Evolutionary conservation across 1,284 basidiomycete species (phyloP).

Genomic region (Leccinum solheimii): DNA sequence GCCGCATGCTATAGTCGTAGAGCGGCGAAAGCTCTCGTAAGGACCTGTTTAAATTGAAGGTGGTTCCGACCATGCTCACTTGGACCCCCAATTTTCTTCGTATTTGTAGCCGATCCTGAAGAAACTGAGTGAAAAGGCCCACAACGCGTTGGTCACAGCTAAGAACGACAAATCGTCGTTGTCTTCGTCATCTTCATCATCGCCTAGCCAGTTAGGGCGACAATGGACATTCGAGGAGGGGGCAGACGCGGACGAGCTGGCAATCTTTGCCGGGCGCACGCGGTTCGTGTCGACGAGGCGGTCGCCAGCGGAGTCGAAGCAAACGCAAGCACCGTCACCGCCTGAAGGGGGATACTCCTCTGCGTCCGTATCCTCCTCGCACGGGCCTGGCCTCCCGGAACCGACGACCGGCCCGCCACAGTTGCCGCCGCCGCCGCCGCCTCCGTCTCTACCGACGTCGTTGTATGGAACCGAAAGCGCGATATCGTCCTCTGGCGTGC

Average conservation of each 20-base stretch:
- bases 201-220: slow-evolving; percentile 34
- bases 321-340: not conserved
- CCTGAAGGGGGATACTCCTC: slow-evolving; percentile 14
- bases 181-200: not conserved
- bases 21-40: slow-evolving; percentile 60
- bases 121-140: slow-evolving; percentile 58
- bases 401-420: not conserved
- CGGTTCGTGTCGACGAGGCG: slow-evolving; percentile 50
- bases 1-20: slow-evolving; percentile 54
- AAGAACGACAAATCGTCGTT: slow-evolving; percentile 37
- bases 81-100: not conserved
- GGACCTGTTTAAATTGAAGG: slow-evolving; percentile 22
- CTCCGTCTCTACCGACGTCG: slow-evolving; percentile 4
- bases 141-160: slow-evolving; percentile 42
- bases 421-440: too few relatives aligned
- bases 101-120: slow-evolving; percentile 51
- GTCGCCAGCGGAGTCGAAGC: slow-evolving; percentile 11
- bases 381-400: slow-evolving; percentile 7
- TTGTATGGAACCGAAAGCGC: slow-evolving; percentile 24
- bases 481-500: slow-evolving; percentile 11
- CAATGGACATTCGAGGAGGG: slow-evolving; percentile 46
- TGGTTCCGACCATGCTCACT: slow-evolving; percentile 3
- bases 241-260: slow-evolving; percentile 56
- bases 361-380: not conserved
- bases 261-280: slow-evolving; percentile 61